Base-by-base conservation (phyloP, 441 rosid genomes). In the Omphalea diandra region DNA sequence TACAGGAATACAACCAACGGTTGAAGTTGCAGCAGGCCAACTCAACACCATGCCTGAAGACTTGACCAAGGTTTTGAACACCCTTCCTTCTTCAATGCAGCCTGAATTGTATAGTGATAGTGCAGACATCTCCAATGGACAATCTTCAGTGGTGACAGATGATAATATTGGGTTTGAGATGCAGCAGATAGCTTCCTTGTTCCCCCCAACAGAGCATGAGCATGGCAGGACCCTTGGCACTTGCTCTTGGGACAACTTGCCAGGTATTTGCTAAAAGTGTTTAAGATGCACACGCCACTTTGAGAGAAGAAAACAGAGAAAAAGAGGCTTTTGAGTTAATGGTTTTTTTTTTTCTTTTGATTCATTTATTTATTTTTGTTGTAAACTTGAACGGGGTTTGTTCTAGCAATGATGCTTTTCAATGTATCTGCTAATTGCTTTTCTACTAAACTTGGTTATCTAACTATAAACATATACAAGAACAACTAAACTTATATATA, bases 161-260 rank as follows among this genome's bases (percentile, higher is more conserved):
- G 90, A 87, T 24, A 79, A 83, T 65, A 72, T 81, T 29, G 91
- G 83, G 24, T 84, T 82, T 57, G 88, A 90, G 15, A 82, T 86
- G 87, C 91, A 88, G n/a, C 91, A 88, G 5, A 58, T 88, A 26
- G 86, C 88, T 65, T 87, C 88, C n/a, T 35, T 87, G 33, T 79
- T 86, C 62, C 86, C 84, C 60, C 66, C 85, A 46, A 9, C 80
- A 0, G 81, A 79, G 50, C 77, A 76, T 26, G 81, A 79, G 50
- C 77, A 76, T 26, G 80, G 75, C 41, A 83, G 73, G 63, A 70
- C 49, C 52, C 71, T 72, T 33, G 78, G 72, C 18, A 65, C 83
- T 36, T 70, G 83, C 63, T 80, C 94, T 3, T 87, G 90, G 90
- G 87, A 87, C 63, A 77, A 80, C 71, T 81, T 87, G 75, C 87